Evolutionary conservation across 345 rosid species (phyloP).

Genomic region (Melaleuca alternifolia): DNA sequence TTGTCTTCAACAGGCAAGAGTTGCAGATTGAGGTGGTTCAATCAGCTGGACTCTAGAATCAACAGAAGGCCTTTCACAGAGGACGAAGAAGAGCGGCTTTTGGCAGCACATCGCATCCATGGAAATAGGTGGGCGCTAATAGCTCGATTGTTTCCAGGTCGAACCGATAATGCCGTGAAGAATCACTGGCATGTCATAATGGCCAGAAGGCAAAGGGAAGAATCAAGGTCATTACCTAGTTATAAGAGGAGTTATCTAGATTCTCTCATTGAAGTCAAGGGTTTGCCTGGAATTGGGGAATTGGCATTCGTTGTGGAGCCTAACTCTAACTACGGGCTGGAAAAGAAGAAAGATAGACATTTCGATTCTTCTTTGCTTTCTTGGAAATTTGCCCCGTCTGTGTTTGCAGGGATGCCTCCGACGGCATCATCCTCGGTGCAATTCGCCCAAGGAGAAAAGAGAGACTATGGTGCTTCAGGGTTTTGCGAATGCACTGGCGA

Average conservation of each 20-base stretch:
- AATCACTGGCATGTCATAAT: constrained; percentile 58
- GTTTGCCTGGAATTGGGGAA: background rate
- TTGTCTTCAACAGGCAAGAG: constrained; percentile 29
- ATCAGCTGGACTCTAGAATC: constrained; percentile 55
- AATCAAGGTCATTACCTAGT: constrained; percentile 6
- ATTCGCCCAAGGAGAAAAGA: background rate
- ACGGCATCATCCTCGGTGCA: background rate
- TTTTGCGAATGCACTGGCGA: background rate
- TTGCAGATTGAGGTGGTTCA: constrained; percentile 57
- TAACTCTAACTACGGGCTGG: background rate
- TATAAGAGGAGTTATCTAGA: background rate
- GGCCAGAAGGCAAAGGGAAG: constrained; percentile 42
- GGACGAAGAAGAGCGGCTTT: constrained; percentile 45
- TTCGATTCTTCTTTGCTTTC: constrained; percentile 11
- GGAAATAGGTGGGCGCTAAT: constrained; percentile 61
- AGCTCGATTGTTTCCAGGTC: constrained; percentile 42
- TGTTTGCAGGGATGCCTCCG: background rate
- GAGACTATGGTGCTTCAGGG: background rate
- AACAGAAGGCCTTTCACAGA: constrained; percentile 43
- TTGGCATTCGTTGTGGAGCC: background rate
- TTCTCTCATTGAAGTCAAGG: background rate
- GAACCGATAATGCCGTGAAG: constrained; percentile 56
- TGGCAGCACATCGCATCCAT: constrained; percentile 37
- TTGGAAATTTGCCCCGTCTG: constrained; percentile 18
- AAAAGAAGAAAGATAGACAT: background rate